phyloP scores from a whole-genome alignment of 2,329 filamentous ascomycete species.

The Monilinia fructicola region DNA sequence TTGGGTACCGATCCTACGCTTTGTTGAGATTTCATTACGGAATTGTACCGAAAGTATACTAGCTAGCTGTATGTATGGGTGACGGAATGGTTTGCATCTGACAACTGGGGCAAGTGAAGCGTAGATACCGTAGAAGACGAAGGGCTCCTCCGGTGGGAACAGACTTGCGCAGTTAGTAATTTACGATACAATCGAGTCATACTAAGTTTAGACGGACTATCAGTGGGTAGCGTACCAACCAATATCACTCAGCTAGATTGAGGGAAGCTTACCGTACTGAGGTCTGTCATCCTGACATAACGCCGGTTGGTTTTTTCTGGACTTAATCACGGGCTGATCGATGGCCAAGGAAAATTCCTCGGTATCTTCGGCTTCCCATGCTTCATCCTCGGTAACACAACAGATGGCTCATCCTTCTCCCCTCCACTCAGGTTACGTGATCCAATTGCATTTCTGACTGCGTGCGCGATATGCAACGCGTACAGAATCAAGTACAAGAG shows the following conservation, averaged over 20 bases:
- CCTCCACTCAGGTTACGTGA: background rate
- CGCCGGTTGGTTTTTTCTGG: too few relatives aligned
- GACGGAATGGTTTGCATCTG: background rate
- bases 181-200: background rate
- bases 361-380: constrained; percentile 7
- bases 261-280: background rate
- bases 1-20: constrained; percentile 8
- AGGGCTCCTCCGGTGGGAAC: background rate
- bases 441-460: constrained; percentile 3
- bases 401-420: background rate
- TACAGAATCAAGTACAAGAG: constrained; percentile 13
- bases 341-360: background rate
- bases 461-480: constrained; percentile 12
- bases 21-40: background rate
- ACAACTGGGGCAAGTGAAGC: background rate
- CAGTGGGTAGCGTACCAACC: background rate
- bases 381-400: constrained; percentile 1
- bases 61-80: background rate
- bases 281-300: too few relatives aligned
- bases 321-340: too few relatives aligned
- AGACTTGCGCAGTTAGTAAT: background rate
- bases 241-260: background rate
- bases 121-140: background rate
- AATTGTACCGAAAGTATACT: background rate
- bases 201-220: too few relatives aligned